Evolutionary conservation across 2,329 filamentous ascomycete species (phyloP), one percentile per base, ranked within the genome.

Genomic region (Penicillium glabrum): DNA sequence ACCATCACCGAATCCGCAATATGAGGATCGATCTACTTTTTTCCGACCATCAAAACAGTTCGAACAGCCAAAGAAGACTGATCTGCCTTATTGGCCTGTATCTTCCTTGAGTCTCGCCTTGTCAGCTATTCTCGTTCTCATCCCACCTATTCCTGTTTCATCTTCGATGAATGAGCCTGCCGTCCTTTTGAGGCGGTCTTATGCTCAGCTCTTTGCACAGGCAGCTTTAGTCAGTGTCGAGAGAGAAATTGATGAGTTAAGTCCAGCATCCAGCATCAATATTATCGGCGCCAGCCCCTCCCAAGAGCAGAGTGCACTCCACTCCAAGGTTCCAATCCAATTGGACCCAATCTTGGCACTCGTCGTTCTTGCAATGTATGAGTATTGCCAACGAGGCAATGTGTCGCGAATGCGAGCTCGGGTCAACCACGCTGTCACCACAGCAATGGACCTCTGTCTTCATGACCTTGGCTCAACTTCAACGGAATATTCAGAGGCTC

Each of bases 401-500:
- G 35, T 61, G 4, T 56, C 60, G 1, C 57, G 58, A 35, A 69
- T 69, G 67, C 61, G 67, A 10, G 54, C 54, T 41, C 63, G 66
- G 8, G 56, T 62, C 7, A 65, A 68, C 31, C 60, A 68, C 21
- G 67, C 67, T n/a, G 23, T 68, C 2, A 68, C 65, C 1, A 60
- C 61, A 13, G 66, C 67, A 16, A 67, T 69, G 63, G 67, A 69
- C 50, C 47, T 64, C 7, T 62, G 61, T 2, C 53, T 69, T 10
- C 63, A 69, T 44, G 49, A 43, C 5, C 55, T 65, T 31, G 57
- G 49, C 3, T 31, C 47, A 5, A 51, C 47, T 2, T 37, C 24
- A 13, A 53, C 53, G 11, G 53, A 47, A 16, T 58, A 52, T 33
- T 61, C 60, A 1, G 65, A 68, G 24, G 64, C 64, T 9, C 62